Conservation (phyloP, 345 rosid genomes). For the Hirschfeldia incana region DNA sequence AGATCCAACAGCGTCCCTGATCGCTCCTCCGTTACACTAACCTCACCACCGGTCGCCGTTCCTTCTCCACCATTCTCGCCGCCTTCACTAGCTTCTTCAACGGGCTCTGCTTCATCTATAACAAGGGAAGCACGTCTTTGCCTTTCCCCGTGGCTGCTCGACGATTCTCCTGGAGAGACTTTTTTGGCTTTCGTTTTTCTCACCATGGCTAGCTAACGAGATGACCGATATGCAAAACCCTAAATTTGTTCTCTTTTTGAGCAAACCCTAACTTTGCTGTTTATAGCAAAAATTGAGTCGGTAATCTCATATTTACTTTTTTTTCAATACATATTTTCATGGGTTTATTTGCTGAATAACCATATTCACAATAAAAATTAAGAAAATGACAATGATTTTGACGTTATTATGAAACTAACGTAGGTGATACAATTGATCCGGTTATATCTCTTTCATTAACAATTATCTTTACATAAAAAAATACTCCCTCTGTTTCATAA, state of each 20-base stretch:
- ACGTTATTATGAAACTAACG: no score
- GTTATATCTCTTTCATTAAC: no score
- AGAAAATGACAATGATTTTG: no score
- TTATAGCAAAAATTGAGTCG: neutral
- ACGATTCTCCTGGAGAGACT: neutral
- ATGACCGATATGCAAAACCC: neutral
- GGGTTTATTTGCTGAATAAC: no score
- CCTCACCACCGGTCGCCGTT: neutral
- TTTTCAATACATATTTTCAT: no score
- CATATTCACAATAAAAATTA: no score
- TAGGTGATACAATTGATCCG: no score
- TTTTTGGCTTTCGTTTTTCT: neutral
- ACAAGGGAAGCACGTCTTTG: neutral
- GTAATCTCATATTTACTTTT: neutral
- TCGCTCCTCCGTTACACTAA: neutral
- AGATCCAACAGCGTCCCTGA: neutral
- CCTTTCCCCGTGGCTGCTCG: neutral
- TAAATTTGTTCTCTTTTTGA: no score
- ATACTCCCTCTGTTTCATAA: no score
- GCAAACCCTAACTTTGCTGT: no score
- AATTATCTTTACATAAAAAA: no score
- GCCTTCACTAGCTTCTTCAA: neutral
- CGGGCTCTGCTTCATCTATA: neutral
- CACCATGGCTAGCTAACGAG: neutral
- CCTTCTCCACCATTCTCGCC: neutral